Percentiles rank a stretch among this genome's conserved stretches.
Evolutionary conservation across 2,329 filamentous ascomycete species (phyloP).

Genomic region (Ascochyta fabae): DNA sequence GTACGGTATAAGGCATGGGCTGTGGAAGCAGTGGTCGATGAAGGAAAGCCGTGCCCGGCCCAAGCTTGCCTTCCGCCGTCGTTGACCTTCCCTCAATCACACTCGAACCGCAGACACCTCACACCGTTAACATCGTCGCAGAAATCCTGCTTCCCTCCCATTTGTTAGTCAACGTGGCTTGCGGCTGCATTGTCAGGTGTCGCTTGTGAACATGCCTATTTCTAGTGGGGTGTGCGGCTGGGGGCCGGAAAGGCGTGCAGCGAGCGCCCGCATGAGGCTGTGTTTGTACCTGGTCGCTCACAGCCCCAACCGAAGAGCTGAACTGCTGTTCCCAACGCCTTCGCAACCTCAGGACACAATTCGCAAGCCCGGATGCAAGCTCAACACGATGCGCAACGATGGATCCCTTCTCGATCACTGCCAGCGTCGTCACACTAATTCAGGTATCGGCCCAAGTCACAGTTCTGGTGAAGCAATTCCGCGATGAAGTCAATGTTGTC

Average conservation of each 20-base stretch:
- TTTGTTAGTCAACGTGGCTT: no score
- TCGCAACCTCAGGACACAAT: not conserved
- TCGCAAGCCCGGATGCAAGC: not conserved
- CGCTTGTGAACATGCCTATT: not conserved
- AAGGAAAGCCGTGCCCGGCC: no score
- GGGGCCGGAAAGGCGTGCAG: conserved; percentile 9
- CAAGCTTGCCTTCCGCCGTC: no score
- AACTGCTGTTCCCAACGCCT: conserved; percentile 4
- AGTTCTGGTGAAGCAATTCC: conserved; percentile 26
- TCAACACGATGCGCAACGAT: conserved; percentile 13
- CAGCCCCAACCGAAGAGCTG: conserved; percentile 15
- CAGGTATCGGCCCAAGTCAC: conserved; percentile 25
- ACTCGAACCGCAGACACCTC: no score
- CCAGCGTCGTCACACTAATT: conserved; percentile 25
- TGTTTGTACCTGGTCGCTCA: conserved; percentile 12
- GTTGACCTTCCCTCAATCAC: no score
- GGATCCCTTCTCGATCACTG: conserved; percentile 30
- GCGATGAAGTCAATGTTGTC: conserved; percentile 27
- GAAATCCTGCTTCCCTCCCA: no score
- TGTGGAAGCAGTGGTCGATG: no score
- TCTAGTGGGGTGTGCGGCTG: conserved; percentile 1
- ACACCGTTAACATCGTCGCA: no score
- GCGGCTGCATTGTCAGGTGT: not conserved
- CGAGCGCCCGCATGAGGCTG: conserved; percentile 13
- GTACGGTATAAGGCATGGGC: no score